Conservation (phyloP, 2,329 filamentous ascomycete species). For the Fusarium nurragi region DNA sequence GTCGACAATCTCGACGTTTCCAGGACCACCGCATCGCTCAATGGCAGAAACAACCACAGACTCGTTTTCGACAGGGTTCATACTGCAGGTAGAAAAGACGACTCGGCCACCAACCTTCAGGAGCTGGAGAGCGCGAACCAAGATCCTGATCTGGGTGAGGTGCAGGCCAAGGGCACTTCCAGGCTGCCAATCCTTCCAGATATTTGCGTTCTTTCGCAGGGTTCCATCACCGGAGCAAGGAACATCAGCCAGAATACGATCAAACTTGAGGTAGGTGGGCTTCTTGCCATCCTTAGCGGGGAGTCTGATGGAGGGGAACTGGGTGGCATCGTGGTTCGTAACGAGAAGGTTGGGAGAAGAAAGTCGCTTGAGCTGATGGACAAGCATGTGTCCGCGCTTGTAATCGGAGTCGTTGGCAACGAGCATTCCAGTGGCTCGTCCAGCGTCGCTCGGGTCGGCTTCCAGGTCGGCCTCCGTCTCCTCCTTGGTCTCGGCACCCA, state of each 20-base stretch:
- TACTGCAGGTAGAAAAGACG: conserved; percentile 97
- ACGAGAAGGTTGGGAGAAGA: conserved; percentile 97
- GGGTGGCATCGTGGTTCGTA: conserved; percentile 96
- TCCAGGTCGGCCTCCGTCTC: conserved; percentile 63
- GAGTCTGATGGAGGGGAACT: conserved; percentile 93
- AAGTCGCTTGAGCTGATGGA: conserved; percentile 96
- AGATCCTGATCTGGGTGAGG: conserved; percentile 85
- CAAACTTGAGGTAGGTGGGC: conserved; percentile 89
- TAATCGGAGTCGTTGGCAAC: conserved; percentile 98
- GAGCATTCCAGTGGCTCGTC: conserved; percentile 87
- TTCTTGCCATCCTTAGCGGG: conserved; percentile 65
- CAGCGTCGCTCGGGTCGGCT: conserved; percentile 75
- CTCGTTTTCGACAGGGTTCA: conserved; percentile 99
- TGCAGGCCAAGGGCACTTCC: conserved; percentile 88
- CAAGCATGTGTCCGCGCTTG: conserved; percentile 95
- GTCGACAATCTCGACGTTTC: conserved; percentile 85
- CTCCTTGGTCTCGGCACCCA: conserved; percentile 58
- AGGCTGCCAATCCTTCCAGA: conserved; percentile 96
- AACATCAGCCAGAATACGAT: conserved; percentile 94
- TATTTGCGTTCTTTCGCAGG: conserved; percentile 86
- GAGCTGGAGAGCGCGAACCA: conserved; percentile 93
- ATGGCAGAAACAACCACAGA: conserved; percentile 89
- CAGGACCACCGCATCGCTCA: conserved; percentile 83
- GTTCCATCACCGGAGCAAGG: conserved; percentile 97
- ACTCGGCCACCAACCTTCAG: conserved; percentile 93